Base-by-base conservation (phyloP, 2,329 filamentous ascomycete species). In the Penicillium vulpinum region DNA sequence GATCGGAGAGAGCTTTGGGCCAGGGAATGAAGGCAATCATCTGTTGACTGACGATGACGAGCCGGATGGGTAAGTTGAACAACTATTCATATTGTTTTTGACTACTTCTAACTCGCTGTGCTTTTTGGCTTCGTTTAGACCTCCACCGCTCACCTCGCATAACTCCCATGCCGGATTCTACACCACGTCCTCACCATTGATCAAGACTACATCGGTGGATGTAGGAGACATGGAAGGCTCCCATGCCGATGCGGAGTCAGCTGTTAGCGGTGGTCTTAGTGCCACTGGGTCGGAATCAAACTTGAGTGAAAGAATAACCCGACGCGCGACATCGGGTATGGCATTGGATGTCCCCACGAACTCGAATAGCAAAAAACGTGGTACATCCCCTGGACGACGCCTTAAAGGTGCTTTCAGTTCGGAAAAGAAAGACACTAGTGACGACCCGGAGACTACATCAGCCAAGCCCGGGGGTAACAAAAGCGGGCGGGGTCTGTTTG, bases 401-500 rank as follows among this genome's bases (percentile, higher is more conserved):
- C 78, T 93, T 59, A 88, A 84, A 71, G 86, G 88, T 68, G 88
- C 88, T 13, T 91, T 94, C 67, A 83, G 78, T 57, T 73, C 72
- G 9, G 78, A 81, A 43, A 86, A 83, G 67, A 85, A 81, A 68
- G 80, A 76, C 56, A 70, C 77, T 26, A 79, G 76, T 59, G 75
- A 77, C 56, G 82, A 78, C 62, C 78, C 78, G 31, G 80, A 82
- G 57, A 69, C 73, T 18, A 75, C 78, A 33, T 74, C 75, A 38
- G 62, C 68, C 11, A 79, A 77, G 54, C 77, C 78, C 24, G 61
- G 65, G 6, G 73, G 70, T 28, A 76, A 77, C 54, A 78, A 77
- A 54, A 76, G 75, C 40, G 71, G 64, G 15, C 73, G 66, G 57
- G 65, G 65, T 57, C 67, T 76, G 15, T 70, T 83, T 18, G 70